Conservation (phyloP, 1,139 yeast species). For the Diutina sp. region DNA sequence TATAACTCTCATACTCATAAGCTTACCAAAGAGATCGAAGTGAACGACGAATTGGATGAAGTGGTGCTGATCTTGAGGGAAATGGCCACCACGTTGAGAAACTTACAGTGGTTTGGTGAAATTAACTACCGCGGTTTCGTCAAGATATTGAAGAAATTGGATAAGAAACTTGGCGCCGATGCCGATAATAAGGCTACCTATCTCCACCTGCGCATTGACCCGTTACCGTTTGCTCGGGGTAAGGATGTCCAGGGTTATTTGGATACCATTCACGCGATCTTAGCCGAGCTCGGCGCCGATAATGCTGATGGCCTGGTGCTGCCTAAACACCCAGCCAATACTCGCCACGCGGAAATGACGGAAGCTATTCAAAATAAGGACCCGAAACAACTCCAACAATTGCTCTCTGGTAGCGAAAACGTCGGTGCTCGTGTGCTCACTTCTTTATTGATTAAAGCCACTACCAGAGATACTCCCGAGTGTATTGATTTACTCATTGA, state of each 20-base stretch:
- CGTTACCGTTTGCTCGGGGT: constrained; percentile 70
- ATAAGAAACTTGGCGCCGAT: constrained; percentile 43
- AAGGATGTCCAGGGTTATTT: constrained; percentile 42
- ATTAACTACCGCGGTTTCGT: constrained; percentile 82
- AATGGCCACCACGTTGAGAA: constrained; percentile 63
- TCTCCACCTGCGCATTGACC: constrained; percentile 55
- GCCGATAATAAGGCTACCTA: constrained; percentile 46
- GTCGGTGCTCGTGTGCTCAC: background rate
- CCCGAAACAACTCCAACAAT: background rate
- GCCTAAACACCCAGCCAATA: background rate
- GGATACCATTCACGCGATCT: constrained; percentile 38
- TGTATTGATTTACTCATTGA: constrained; percentile 46
- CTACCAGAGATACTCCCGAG: constrained; percentile 33
- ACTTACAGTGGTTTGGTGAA: constrained; percentile 88
- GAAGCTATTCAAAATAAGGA: background rate
- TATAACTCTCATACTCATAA: constrained; percentile 11
- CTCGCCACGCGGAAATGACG: background rate
- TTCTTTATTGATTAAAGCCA: constrained; percentile 48
- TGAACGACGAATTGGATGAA: constrained; percentile 65
- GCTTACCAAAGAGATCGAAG: constrained; percentile 21
- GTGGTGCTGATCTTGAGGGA: constrained; percentile 65
- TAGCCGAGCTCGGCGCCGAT: constrained; percentile 22
- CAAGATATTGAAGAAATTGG: constrained; percentile 82
- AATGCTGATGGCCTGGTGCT: background rate
- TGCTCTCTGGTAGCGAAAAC: background rate